Evolutionary conservation across 2,329 filamentous ascomycete species (phyloP), one percentile per base, ranked within the genome.

Genomic region (Hypoxylon sp.): DNA sequence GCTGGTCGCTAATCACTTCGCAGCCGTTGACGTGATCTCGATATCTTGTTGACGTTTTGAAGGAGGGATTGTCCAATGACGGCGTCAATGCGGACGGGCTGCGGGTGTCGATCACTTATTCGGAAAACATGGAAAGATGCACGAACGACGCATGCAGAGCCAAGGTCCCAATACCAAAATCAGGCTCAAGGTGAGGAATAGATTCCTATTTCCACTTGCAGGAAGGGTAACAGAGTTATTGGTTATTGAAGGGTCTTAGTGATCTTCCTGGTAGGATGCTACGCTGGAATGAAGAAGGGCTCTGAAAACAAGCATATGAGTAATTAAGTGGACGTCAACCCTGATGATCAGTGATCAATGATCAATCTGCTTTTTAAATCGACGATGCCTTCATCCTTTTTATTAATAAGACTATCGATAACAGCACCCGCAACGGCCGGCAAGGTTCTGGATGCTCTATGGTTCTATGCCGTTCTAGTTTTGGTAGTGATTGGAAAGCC

Each of bases 21-120:
- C 63, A 64, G 66, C 54, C 62, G 64, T 65, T 68, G 60, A 68
- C 69, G 67, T 70, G 68, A 69, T 68, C 58, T 72, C 63, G 69
- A 69, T 67, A 71, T 67, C n/a, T 70, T 69, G 64, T 72, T 69
- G 68, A 70, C 66, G 66, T 68, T 68, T 72, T 71, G 55, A 44
- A 68, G 64, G 58, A 73, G 59, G 50, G 71, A 73, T 73, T 73
- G 71, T 61, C 71, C 71, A 73, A 71, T 72, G 54, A 55, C 58
- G 57, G 61, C 50, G 64, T 61, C 31, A 63, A 67, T 57, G 63
- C 55, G 49, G 17, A 42, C 33, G 61, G 51, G 37, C n/a, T 69
- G 51, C 60, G 48, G 42, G 31, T 20, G 66, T 59, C 27, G 68
- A 68, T 68, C 65, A 54, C 58, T 55, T 13, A 31, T 49, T 58